Conservation (phyloP, 345 rosid species). For the Passiflora organensis region DNA sequence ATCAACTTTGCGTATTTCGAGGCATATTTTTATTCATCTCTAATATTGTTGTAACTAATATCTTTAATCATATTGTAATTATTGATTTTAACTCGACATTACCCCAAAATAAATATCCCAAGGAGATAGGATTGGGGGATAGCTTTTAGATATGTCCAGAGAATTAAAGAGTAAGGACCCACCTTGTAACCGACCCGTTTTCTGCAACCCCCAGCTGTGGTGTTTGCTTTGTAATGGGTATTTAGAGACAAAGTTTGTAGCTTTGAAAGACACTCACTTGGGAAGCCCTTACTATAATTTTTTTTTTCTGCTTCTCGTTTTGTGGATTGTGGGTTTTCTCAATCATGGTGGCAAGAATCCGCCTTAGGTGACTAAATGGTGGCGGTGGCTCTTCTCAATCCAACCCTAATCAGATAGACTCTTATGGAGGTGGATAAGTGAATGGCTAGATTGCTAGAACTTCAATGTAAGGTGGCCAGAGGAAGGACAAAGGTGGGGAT, state of each 20-base stretch:
- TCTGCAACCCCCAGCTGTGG: neutral
- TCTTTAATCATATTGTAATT: too few species aligned
- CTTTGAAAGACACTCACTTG: constrained; percentile 18
- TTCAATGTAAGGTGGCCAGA: constrained; percentile 85
- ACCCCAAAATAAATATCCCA: too few species aligned
- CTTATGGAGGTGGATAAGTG: constrained; percentile 90
- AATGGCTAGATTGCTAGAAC: constrained; percentile 89
- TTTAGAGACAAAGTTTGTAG: constrained; percentile 7
- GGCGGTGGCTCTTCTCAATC: constrained; percentile 73
- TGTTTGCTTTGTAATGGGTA: constrained; percentile 1
- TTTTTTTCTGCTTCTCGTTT: neutral
- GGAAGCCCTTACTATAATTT: neutral
- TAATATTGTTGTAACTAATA: too few species aligned
- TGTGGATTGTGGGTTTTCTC: neutral
- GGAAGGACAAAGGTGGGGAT: constrained; percentile 76
- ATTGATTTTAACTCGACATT: too few species aligned
- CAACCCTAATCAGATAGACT: constrained; percentile 70
- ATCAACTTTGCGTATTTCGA: too few species aligned
- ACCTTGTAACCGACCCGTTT: constrained; percentile 10
- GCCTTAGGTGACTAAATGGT: constrained; percentile 73
- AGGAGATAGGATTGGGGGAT: neutral
- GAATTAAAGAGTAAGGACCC: neutral
- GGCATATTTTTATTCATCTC: too few species aligned
- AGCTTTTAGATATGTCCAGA: neutral
- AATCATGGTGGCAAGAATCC: constrained; percentile 97